A percentile compares a stretch with the other conserved stretches of the same genome.
These are phyloP conservation scores for Ogataea ganodermae DNA, from an alignment of 805 yeast genomes.

Conservation along the genomic window DNA sequence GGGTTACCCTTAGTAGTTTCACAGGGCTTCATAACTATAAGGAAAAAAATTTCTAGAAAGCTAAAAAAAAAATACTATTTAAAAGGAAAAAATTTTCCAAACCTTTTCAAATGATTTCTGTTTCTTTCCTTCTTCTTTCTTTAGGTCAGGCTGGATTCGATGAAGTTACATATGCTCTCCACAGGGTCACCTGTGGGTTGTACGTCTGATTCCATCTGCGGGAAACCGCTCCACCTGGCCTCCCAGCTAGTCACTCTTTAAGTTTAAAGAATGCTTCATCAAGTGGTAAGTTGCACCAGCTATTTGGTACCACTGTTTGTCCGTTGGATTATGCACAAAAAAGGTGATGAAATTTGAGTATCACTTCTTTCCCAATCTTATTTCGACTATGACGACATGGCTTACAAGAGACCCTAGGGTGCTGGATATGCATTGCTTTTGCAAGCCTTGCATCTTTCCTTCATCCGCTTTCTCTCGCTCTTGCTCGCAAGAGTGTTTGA, in stretches of 20 bases:
- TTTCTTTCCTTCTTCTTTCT: background rate
- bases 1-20: conserved; percentile 3
- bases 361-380: conserved; percentile 90
- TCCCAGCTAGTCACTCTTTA: background rate
- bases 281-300: conserved; percentile 17
- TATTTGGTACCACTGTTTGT: conserved; percentile 8
- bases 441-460: conserved; percentile 37
- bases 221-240: background rate
- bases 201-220: background rate
- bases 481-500: conserved; percentile 34
- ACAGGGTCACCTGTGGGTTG: too few relatives aligned
- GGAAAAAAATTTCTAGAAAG: background rate
- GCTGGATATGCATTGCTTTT: conserved; percentile 28
- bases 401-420: conserved; percentile 48
- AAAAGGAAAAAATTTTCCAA: conserved; percentile 8
- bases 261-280: conserved; percentile 14
- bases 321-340: background rate
- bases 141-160: background rate
- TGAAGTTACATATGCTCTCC: background rate
- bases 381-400: conserved; percentile 94
- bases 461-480: conserved; percentile 33
- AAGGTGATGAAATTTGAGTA: conserved; percentile 41
- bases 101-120: background rate
- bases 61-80: conserved; percentile 1
- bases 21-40: conserved; percentile 6